Evolutionary conservation across 73 alveolate species (phyloP).

Genomic region (Stentor roeselii): DNA sequence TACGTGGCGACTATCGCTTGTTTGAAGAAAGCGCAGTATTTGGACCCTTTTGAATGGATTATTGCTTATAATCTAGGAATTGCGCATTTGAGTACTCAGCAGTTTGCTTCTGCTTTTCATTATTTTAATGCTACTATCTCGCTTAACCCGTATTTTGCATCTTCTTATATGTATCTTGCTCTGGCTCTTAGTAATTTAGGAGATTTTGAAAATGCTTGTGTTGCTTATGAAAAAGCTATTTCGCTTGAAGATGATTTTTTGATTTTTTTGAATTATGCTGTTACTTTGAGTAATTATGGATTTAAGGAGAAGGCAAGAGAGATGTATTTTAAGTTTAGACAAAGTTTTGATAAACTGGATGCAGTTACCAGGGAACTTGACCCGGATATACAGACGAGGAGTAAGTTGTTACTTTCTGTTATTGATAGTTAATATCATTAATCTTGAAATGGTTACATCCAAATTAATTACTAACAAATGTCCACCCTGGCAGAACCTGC

Average conservation of each 20-base stretch:
- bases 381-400: background rate
- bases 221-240: constrained; percentile 78
- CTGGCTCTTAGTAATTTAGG: constrained; percentile 67
- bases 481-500: too few relatives aligned
- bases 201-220: constrained; percentile 80
- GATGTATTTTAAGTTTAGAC: constrained; percentile 46
- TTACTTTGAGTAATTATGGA: constrained; percentile 64
- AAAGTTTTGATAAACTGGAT: constrained; percentile 50
- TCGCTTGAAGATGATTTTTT: constrained; percentile 67
- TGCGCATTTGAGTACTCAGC: constrained; percentile 72
- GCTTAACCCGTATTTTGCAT: constrained; percentile 71
- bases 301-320: constrained; percentile 62
- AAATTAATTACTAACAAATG: too few relatives aligned
- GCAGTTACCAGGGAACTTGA: constrained; percentile 63
- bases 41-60: constrained; percentile 92
- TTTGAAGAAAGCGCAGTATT: constrained; percentile 80
- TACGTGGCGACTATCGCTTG: constrained; percentile 95
- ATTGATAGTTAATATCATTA: too few relatives aligned
- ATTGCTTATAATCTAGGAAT: constrained; percentile 88
- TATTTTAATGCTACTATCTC: constrained; percentile 85
- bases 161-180: constrained; percentile 79
- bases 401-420: too few relatives aligned
- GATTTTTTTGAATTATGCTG: constrained; percentile 67
- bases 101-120: constrained; percentile 85
- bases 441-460: too few relatives aligned